Percentiles rank a stretch among this genome's conserved stretches.
These are phyloP conservation scores for Scleroderma bovista DNA, from an alignment of 768 basidiomycete species.

Conservation along the genomic window DNA sequence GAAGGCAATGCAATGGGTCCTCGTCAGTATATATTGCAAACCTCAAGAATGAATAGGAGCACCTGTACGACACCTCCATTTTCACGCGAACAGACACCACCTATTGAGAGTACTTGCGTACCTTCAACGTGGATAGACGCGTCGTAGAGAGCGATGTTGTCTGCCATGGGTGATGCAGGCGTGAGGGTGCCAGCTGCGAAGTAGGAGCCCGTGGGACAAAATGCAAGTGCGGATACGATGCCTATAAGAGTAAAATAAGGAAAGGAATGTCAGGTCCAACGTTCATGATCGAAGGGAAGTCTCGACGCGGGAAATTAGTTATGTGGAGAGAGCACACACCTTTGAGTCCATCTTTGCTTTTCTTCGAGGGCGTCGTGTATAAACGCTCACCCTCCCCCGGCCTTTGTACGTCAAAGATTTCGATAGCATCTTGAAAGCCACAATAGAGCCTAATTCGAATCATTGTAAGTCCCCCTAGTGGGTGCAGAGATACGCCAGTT, in stretches of 20 bases:
- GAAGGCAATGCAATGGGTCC: neutral
- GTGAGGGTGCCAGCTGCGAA: constrained; percentile 80
- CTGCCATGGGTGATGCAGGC: constrained; percentile 35
- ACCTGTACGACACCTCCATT: constrained; percentile 47
- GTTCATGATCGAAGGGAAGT: too few relatives aligned
- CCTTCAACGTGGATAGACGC: constrained; percentile 43
- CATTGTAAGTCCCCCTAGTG: neutral
- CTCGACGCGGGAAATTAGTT: too few relatives aligned
- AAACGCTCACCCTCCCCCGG: constrained; percentile 75
- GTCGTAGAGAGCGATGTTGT: constrained; percentile 63
- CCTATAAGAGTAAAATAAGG: constrained; percentile 39
- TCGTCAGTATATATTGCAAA: neutral
- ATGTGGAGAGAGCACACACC: constrained; percentile 39
- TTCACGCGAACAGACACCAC: constrained; percentile 40
- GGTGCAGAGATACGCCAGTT: neutral
- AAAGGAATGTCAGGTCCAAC: neutral
- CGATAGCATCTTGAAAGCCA: constrained; percentile 81
- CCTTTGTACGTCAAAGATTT: constrained; percentile 69
- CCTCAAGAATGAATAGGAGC: neutral
- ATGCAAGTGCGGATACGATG: constrained; percentile 80
- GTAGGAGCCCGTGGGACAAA: constrained; percentile 58
- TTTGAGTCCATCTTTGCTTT: constrained; percentile 82
- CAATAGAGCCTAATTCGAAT: constrained; percentile 60
- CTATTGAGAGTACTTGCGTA: constrained; percentile 54
- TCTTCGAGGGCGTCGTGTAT: constrained; percentile 65